Evolutionary conservation across 345 rosid genomes (phyloP).

Genomic region (Salix arbutifolia): DNA sequence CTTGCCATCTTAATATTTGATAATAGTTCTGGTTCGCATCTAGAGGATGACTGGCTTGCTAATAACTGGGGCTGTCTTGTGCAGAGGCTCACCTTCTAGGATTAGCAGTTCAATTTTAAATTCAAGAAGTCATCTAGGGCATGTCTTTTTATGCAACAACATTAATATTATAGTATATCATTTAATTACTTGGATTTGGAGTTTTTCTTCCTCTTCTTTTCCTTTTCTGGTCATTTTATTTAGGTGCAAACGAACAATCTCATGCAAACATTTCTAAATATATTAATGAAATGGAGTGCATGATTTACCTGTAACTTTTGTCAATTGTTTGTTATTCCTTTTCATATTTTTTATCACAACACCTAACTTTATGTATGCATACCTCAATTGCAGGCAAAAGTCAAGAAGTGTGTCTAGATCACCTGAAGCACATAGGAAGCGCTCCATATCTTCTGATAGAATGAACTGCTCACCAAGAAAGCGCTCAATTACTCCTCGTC

Average conservation of each 20-base stretch:
- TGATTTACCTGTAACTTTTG: background rate
- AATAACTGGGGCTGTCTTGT: constrained; percentile 14
- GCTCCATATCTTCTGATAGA: constrained; percentile 38
- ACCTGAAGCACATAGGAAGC: constrained; percentile 30
- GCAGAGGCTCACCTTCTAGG: constrained; percentile 51
- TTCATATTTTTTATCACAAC: constrained; percentile 2
- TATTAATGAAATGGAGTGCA: background rate
- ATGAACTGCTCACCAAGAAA: constrained; percentile 36
- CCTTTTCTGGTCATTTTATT: background rate
- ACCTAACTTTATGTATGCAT: constrained; percentile 12
- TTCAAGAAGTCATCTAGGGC: constrained; percentile 66
- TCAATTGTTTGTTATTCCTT: background rate
- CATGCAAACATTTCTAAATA: background rate
- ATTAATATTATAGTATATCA: background rate
- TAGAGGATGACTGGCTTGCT: background rate
- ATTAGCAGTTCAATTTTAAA: constrained; percentile 53
- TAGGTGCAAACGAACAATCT: background rate
- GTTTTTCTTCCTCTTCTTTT: background rate
- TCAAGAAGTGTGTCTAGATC: constrained; percentile 77
- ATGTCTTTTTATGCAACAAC: constrained; percentile 14
- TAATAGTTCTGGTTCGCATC: background rate
- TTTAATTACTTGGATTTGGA: background rate
- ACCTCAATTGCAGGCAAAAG: constrained; percentile 36
- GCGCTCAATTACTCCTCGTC: constrained; percentile 37
- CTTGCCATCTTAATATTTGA: background rate